These are phyloP conservation scores for Kitagawia praeruptora DNA, from an alignment of 129 eudicot genomes.

Conservation along the genomic window DNA sequence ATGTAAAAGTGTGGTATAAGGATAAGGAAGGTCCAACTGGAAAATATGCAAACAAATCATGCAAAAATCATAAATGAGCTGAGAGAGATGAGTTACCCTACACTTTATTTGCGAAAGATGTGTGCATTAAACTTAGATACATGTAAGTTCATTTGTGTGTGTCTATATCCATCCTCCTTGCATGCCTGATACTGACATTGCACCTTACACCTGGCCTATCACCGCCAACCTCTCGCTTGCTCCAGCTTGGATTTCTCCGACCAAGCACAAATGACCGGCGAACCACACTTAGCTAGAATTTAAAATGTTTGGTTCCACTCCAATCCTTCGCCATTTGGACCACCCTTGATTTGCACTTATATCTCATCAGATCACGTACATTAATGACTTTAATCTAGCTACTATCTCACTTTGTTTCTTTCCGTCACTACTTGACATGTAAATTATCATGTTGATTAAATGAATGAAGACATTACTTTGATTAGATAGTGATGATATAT, in stretches of 20 bases:
- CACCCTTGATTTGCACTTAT: not conserved
- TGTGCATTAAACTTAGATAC: slow-evolving; percentile 2
- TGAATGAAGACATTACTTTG: not conserved
- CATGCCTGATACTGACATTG: not conserved
- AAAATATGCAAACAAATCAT: not conserved
- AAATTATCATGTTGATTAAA: too few species aligned
- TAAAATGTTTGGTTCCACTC: not conserved
- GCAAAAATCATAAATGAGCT: not conserved
- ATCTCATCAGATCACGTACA: not conserved
- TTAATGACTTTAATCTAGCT: too few species aligned
- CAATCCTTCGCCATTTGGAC: not conserved
- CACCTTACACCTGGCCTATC: not conserved
- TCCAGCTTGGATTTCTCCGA: not conserved
- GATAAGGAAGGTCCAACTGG: not conserved
- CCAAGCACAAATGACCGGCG: not conserved
- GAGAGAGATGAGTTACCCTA: not conserved
- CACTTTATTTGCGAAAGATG: not conserved
- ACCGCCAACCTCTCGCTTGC: not conserved
- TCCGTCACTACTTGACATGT: too few species aligned
- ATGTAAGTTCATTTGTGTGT: not conserved
- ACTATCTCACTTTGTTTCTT: too few species aligned
- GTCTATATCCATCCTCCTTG: slow-evolving; percentile 2
- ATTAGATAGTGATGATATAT: not conserved
- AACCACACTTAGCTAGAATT: not conserved
- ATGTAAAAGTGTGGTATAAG: not conserved